These are phyloP conservation scores for Phytophthora syringae DNA, from an alignment of 352 stramenopile species.

Conservation along the genomic window DNA sequence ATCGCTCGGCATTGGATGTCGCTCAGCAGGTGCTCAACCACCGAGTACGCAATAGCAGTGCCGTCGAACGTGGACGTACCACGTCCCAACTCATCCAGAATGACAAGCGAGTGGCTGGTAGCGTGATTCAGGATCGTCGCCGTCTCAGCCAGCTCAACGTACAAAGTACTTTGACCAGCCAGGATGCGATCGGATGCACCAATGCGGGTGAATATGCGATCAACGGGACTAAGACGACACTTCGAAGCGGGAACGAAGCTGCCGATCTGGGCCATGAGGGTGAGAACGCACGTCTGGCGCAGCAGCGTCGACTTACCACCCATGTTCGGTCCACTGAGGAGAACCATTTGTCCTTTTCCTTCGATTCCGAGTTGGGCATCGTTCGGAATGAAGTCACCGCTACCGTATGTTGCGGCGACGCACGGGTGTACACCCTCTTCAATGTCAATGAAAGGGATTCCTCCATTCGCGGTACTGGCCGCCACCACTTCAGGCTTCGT, in stretches of 20 bases:
- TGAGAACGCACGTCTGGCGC: conserved; percentile 97
- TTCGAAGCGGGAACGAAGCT: conserved; percentile 97
- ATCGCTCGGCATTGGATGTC: conserved; percentile 93
- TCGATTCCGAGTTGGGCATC: conserved; percentile 91
- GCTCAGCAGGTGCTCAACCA: conserved; percentile 94
- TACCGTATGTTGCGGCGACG: conserved; percentile 84
- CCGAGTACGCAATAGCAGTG: conserved; percentile 97
- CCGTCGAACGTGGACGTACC: conserved; percentile 99
- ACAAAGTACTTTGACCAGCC: conserved; percentile 99
- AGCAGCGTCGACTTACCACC: conserved; percentile 99
- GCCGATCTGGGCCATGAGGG: conserved; percentile 99
- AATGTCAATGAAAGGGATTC: conserved; percentile 88
- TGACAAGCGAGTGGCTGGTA: conserved; percentile 95
- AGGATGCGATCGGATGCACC: conserved; percentile 98
- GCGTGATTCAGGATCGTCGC: conserved; percentile 97
- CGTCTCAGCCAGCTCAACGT: conserved; percentile 98
- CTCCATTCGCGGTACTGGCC: conserved; percentile 47
- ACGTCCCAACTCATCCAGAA: conserved; percentile 98
- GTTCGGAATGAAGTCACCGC: conserved; percentile 97
- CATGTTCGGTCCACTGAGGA: conserved; percentile 99
- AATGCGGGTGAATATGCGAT: conserved; percentile 99
- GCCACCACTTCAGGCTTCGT: conserved; percentile 92
- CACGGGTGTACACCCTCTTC: conserved; percentile 95
- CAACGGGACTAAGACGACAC: conserved; percentile 95
- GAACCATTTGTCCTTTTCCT: conserved; percentile 75